Evolutionary conservation across 2,329 filamentous ascomycete species (phyloP).

Genomic region (Cercospora sesami): DNA sequence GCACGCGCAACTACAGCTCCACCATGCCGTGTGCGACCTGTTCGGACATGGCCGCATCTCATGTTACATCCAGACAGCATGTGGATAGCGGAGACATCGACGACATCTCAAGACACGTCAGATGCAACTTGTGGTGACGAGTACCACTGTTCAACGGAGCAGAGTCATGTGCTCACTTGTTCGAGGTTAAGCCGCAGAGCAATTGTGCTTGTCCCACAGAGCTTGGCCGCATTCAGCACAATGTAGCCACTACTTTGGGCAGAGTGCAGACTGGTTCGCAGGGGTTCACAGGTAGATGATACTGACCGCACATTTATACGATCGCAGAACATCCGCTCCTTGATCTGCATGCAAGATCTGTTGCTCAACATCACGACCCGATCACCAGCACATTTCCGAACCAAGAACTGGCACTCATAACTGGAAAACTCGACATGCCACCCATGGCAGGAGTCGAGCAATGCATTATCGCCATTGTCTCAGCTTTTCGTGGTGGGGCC

Average conservation of each 20-base stretch:
- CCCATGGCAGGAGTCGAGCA: constrained; percentile 37
- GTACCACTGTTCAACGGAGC: background rate
- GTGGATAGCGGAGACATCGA: background rate
- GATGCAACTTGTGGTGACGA: background rate
- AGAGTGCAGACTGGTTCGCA: background rate
- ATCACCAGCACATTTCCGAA: background rate
- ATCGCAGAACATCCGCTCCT: background rate
- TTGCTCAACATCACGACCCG: background rate
- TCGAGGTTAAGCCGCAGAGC: background rate
- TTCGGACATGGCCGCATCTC: background rate
- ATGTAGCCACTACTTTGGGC: background rate
- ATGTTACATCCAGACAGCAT: background rate
- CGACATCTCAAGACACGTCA: background rate
- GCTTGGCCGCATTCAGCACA: background rate
- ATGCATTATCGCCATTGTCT: constrained; percentile 46
- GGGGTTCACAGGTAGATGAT: constrained; percentile 2
- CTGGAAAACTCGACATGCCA: background rate
- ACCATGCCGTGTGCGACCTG: background rate
- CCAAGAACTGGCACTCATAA: background rate
- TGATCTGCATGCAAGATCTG: background rate
- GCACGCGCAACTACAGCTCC: background rate
- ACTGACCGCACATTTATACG: background rate
- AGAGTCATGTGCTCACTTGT: background rate
- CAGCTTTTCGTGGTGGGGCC: constrained; percentile 46
- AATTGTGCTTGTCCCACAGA: background rate